These are phyloP conservation scores for Fusarium piperis DNA, from an alignment of 2,329 filamentous ascomycete genomes.

Conservation along the genomic window DNA sequence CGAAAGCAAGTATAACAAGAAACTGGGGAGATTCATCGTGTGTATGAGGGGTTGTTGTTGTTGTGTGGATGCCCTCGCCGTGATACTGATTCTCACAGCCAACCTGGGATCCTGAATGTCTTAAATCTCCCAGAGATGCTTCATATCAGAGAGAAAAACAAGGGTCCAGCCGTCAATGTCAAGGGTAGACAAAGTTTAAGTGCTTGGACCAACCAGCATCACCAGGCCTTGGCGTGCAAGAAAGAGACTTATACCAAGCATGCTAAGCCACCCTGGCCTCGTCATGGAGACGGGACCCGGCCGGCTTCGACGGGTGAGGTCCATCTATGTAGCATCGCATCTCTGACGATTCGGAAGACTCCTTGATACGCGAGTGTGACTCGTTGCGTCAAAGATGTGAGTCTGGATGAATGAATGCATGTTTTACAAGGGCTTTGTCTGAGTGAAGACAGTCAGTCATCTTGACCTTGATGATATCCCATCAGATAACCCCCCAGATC, in stretches of 20 bases:
- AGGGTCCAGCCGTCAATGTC: background rate
- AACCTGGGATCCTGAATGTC: background rate
- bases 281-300: slow-evolving; percentile 6
- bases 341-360: background rate
- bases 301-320: background rate
- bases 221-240: slow-evolving; percentile 6
- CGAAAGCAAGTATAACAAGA: slow-evolving; percentile 6
- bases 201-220: slow-evolving; percentile 5
- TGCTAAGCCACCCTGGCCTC: slow-evolving; percentile 29
- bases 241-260: slow-evolving; percentile 9
- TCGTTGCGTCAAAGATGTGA: background rate
- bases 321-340: background rate
- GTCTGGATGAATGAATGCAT: background rate
- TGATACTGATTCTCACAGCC: background rate
- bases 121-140: background rate
- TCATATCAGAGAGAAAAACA: background rate
- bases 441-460: background rate
- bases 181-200: background rate
- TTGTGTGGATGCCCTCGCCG: background rate
- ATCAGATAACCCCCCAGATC: background rate
- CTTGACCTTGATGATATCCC: background rate
- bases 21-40: slow-evolving; percentile 14
- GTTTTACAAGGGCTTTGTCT: background rate
- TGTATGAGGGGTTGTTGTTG: background rate
- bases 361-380: background rate